Evolutionary conservation across 2,329 filamentous ascomycete genomes (phyloP).

Genomic region (Penicillium sp.): DNA sequence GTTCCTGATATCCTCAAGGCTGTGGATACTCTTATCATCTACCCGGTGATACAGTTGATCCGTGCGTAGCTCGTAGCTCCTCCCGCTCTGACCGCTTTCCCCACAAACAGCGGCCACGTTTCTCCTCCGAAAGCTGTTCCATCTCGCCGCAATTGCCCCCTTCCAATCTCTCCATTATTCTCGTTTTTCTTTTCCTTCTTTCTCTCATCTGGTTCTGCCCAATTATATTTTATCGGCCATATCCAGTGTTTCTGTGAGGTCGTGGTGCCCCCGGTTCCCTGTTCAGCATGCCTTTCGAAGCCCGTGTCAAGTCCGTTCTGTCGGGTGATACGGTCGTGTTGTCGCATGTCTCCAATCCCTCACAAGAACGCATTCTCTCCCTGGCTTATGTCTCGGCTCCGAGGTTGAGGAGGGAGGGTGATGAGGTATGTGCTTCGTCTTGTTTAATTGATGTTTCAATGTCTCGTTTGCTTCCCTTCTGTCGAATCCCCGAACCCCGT

Average conservation of each 20-base stretch:
- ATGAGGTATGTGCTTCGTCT: constrained; percentile 64
- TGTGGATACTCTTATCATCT: neutral
- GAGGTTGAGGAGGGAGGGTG: constrained; percentile 82
- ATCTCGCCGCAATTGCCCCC: constrained; percentile 20
- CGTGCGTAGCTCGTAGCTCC: constrained; percentile 9
- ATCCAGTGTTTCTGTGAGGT: constrained; percentile 22
- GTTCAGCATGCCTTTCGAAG: constrained; percentile 54
- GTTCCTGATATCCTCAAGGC: too few species aligned
- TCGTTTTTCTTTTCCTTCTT: constrained; percentile 18
- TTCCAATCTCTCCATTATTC: constrained; percentile 13
- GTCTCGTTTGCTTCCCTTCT: neutral
- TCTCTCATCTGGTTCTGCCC: constrained; percentile 18
- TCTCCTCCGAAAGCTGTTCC: constrained; percentile 33
- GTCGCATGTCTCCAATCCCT: constrained; percentile 78
- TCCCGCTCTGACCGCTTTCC: constrained; percentile 38
- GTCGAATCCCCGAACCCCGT: neutral
- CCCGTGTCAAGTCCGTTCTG: constrained; percentile 89
- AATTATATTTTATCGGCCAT: constrained; percentile 14
- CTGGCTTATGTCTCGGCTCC: constrained; percentile 92
- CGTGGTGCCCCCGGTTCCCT: constrained; percentile 18
- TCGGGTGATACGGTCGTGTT: constrained; percentile 93
- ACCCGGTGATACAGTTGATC: neutral
- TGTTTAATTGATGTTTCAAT: neutral
- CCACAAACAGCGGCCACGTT: constrained; percentile 42
- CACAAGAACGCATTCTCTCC: constrained; percentile 83